These are phyloP conservation scores for Blastomyces percursus DNA, from an alignment of 2,329 filamentous ascomycete genomes.

Conservation along the genomic window DNA sequence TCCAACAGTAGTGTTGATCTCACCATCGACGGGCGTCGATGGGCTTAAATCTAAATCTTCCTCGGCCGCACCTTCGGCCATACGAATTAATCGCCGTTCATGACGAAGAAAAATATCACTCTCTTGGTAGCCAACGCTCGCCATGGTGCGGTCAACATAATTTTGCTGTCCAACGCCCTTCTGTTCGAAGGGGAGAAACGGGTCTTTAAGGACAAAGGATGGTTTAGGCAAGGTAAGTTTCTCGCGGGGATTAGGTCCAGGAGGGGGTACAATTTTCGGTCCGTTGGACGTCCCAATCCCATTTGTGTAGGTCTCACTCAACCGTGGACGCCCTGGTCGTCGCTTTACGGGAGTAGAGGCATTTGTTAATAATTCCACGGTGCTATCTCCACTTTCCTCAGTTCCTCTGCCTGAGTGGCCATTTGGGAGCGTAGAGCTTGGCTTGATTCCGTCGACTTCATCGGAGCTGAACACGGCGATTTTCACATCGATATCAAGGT, in stretches of 20 bases:
- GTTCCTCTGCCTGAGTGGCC: conserved; percentile 11
- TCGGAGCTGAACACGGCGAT: conserved; percentile 71
- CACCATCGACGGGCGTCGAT: conserved; percentile 48
- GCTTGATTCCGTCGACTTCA: conserved; percentile 66
- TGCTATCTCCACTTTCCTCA: conserved; percentile 21
- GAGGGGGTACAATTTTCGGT: conserved; percentile 41
- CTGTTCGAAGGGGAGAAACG: conserved; percentile 52
- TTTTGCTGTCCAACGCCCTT: conserved; percentile 74
- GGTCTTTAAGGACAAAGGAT: conserved; percentile 37
- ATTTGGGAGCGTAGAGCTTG: conserved; percentile 24
- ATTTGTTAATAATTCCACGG: conserved; percentile 35
- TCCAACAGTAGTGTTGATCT: conserved; percentile 41
- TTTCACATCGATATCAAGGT: conserved; percentile 75
- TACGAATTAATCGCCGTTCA: conserved; percentile 56
- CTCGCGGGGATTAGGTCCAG: conserved; percentile 40
- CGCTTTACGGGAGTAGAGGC: conserved; percentile 35
- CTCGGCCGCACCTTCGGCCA: conserved; percentile 51
- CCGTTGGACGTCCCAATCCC: conserved; percentile 49
- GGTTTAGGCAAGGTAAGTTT: conserved; percentile 40
- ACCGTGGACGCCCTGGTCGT: conserved; percentile 53
- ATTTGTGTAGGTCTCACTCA: conserved; percentile 49
- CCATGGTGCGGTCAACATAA: conserved; percentile 94
- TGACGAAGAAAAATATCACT: conserved; percentile 78
- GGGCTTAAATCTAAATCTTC: conserved; percentile 51
- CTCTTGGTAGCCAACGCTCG: conserved; percentile 90